Conservation (phyloP, 345 rosid genomes). For the Erucastrum elatum region DNA sequence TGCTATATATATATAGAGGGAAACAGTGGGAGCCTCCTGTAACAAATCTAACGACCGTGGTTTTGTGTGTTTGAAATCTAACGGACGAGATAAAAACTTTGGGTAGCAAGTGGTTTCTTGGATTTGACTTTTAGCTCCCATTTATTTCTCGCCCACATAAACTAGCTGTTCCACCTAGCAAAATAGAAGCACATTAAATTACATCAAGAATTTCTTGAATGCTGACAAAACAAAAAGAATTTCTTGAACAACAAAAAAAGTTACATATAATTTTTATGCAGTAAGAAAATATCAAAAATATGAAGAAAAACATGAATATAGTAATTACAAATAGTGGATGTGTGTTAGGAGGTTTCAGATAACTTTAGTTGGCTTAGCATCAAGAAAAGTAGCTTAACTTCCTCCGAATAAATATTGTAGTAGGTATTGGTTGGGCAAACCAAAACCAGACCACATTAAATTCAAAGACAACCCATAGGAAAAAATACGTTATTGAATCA, state of each 20-base stretch:
- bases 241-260: background rate
- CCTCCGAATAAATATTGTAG: slow-evolving; percentile 12
- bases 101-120: slow-evolving; percentile 20
- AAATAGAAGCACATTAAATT: background rate
- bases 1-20: background rate
- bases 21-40: background rate
- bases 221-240: background rate
- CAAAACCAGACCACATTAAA: slow-evolving; percentile 28
- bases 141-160: slow-evolving; percentile 34
- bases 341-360: background rate
- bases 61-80: slow-evolving; percentile 21
- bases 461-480: slow-evolving; percentile 4
- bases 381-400: slow-evolving; percentile 2
- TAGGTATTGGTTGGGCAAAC: slow-evolving; percentile 23
- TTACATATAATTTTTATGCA: background rate
- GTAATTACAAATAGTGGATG: background rate
- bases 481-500: slow-evolving; percentile 1
- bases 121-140: slow-evolving; percentile 24
- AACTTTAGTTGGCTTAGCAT: background rate
- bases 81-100: slow-evolving; percentile 18
- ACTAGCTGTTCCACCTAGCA: slow-evolving; percentile 12
- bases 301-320: background rate
- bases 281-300: background rate
- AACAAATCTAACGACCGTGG: slow-evolving; percentile 15
- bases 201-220: background rate